phyloP scores from a whole-genome alignment of 441 rosid species.

The Erodium moschatum region DNA sequence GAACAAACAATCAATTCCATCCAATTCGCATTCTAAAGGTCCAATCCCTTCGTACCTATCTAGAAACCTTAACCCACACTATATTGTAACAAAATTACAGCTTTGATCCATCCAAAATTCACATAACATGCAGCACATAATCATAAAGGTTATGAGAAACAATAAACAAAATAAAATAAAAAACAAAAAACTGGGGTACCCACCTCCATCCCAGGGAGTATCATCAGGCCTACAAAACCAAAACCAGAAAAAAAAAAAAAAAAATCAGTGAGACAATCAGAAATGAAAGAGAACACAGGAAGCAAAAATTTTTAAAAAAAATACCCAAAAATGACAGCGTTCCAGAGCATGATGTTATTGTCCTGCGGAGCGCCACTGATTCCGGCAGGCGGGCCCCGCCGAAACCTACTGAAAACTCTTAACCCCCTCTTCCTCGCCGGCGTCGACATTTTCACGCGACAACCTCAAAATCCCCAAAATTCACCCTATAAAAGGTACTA shows the following conservation, averaged over 20 bases:
- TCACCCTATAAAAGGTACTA: no score
- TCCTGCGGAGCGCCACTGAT: constrained; percentile 65
- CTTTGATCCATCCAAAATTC: not conserved
- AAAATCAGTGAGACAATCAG: not conserved
- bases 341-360: constrained; percentile 59
- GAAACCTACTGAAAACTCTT: constrained; percentile 65
- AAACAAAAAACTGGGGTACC: not conserved
- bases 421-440: constrained; percentile 62
- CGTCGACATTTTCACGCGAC: constrained; percentile 32
- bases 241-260: constrained; percentile 1
- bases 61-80: not conserved
- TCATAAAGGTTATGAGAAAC: not conserved
- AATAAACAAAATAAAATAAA: not conserved
- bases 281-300: not conserved
- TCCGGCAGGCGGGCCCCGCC: constrained; percentile 64
- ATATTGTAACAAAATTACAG: not conserved
- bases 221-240: constrained; percentile 43
- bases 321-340: constrained; percentile 64
- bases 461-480: not conserved
- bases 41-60: not conserved
- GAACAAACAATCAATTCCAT: not conserved
- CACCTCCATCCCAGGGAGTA: constrained; percentile 64
- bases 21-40: not conserved
- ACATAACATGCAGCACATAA: not conserved
- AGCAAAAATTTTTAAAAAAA: not conserved